Evolutionary conservation across 306 rosid genomes (phyloP).

Genomic region (Quillaja saponaria): DNA sequence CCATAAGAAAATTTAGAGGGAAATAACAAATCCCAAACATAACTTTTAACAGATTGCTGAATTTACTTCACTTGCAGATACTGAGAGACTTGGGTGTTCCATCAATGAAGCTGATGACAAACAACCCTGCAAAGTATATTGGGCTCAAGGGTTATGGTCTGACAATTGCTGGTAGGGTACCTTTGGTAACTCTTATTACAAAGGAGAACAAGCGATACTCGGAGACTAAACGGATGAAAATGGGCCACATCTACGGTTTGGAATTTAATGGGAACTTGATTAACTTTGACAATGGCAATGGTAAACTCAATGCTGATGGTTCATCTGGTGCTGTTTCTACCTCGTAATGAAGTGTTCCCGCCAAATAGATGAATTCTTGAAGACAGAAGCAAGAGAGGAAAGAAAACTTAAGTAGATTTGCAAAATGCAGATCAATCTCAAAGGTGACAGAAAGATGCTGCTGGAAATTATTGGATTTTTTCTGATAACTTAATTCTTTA

Average conservation of each 20-base stretch:
- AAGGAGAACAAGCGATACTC: slow-evolving; percentile 70
- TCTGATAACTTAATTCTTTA: slow-evolving; percentile 29
- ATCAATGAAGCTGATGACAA: slow-evolving; percentile 88
- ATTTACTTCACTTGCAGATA: slow-evolving; percentile 47
- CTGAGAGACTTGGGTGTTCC: slow-evolving; percentile 74
- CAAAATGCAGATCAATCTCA: slow-evolving; percentile 4
- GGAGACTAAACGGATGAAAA: slow-evolving; percentile 74
- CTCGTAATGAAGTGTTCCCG: slow-evolving; percentile 18
- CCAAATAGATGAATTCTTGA: not conserved
- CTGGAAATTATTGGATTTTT: slow-evolving; percentile 17
- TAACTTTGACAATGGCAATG: slow-evolving; percentile 39
- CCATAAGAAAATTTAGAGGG: too few relatives aligned
- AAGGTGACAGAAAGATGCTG: slow-evolving; percentile 14
- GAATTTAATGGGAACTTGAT: slow-evolving; percentile 41
- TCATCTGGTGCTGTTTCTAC: slow-evolving; percentile 33
- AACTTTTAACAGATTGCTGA: not conserved
- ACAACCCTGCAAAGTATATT: slow-evolving; percentile 77
- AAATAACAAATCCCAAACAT: too few relatives aligned
- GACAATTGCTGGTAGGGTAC: slow-evolving; percentile 72
- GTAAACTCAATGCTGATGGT: slow-evolving; percentile 30
- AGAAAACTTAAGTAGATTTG: not conserved
- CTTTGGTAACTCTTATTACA: slow-evolving; percentile 66
- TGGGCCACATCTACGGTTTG: slow-evolving; percentile 66
- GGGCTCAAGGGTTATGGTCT: slow-evolving; percentile 89
- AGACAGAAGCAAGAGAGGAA: slow-evolving; percentile 6